A percentile compares a stretch with the other conserved stretches of the same genome.
Evolutionary conservation across 331 rosid genomes (phyloP).

Genomic region (Rhamnella rubrinervis): DNA sequence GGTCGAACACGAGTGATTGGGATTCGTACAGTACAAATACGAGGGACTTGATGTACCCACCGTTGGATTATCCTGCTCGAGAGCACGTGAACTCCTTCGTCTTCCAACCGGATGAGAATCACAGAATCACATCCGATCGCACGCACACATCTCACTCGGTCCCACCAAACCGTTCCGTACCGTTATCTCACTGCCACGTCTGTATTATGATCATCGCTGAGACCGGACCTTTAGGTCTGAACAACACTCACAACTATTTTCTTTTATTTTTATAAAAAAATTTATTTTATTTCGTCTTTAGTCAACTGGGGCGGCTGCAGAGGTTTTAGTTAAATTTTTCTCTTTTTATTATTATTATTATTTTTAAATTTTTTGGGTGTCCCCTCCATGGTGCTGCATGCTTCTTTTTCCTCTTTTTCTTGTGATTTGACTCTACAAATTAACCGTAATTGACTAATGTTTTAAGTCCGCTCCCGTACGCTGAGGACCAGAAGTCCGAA

Average conservation of each 20-base stretch:
- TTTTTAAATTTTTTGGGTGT: background rate
- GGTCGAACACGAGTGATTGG: no score
- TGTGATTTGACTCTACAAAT: conserved; percentile 44
- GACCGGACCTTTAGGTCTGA: no score
- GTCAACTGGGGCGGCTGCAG: conserved; percentile 35
- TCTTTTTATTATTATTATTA: no score
- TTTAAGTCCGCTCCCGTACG: conserved; percentile 49
- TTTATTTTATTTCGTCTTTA: background rate
- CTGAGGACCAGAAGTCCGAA: conserved; percentile 8
- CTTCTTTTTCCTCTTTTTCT: background rate
- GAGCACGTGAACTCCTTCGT: conserved; percentile 12
- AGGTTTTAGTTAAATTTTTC: no score
- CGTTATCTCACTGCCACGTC: conserved; percentile 3
- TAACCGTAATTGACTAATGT: conserved; percentile 31
- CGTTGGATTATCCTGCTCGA: background rate
- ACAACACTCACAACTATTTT: background rate
- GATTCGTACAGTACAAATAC: no score
- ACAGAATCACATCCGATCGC: background rate
- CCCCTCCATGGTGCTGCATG: conserved; percentile 7
- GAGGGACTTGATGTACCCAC: background rate
- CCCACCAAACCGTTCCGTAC: conserved; percentile 3
- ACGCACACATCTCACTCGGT: background rate
- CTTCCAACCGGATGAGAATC: background rate
- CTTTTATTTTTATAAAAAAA: background rate
- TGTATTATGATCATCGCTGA: background rate